A percentile compares a stretch with the other conserved stretches of the same genome.
Evolutionary conservation across 2,329 filamentous ascomycete genomes (phyloP).

Genomic region (Alternaria tenuissima): DNA sequence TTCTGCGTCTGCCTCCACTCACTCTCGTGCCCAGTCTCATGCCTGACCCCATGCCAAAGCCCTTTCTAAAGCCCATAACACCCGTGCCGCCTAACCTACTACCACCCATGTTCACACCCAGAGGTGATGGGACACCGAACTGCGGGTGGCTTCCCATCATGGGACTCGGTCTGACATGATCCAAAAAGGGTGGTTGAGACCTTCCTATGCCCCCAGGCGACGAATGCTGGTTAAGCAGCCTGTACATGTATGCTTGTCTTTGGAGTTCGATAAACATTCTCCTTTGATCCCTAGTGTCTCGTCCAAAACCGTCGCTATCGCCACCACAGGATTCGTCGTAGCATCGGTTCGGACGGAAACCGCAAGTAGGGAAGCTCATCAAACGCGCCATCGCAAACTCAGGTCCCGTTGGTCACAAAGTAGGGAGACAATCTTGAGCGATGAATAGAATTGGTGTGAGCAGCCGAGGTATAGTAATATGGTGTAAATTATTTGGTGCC

Average conservation of each 20-base stretch:
- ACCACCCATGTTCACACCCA: constrained; percentile 4
- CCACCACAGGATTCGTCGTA: not conserved
- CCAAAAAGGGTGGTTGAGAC: constrained; percentile 1
- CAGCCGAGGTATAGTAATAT: not conserved
- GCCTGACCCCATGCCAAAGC: not conserved
- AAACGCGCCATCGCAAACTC: not conserved
- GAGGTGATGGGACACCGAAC: not conserved
- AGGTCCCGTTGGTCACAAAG: not conserved
- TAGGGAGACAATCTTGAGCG: not conserved
- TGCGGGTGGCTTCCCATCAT: constrained; percentile 12
- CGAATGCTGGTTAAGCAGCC: not conserved
- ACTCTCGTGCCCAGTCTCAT: not conserved
- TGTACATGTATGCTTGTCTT: not conserved
- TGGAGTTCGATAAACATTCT: constrained; percentile 4
- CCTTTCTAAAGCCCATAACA: constrained; percentile 9
- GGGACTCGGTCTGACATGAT: not conserved
- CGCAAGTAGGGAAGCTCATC: not conserved
- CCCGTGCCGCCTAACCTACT: constrained; percentile 6
- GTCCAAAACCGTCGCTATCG: not conserved
- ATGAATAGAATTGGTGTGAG: not conserved
- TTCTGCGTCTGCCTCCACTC: not conserved
- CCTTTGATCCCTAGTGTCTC: not conserved
- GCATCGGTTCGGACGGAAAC: not conserved
- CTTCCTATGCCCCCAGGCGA: constrained; percentile 1
- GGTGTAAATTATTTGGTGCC: not conserved